Conservation (phyloP, 2,329 filamentous ascomycete species). For the Fusarium pseudoanthophilum region DNA sequence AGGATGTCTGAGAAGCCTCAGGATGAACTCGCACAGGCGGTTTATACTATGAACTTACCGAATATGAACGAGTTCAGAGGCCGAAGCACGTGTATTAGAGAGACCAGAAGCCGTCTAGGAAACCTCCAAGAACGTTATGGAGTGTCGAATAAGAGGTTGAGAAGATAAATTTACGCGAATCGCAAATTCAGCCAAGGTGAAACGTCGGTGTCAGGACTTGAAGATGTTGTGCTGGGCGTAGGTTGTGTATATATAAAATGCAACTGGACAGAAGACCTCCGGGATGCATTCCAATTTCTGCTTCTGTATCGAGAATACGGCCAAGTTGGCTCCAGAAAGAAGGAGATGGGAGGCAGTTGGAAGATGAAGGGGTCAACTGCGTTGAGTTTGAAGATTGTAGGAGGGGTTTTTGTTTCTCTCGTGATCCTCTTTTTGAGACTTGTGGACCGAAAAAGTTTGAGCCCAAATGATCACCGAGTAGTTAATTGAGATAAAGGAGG, state of each 20-base stretch:
- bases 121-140: constrained; percentile 13
- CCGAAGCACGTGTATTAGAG: constrained; percentile 8
- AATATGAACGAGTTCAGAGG: constrained; percentile 1
- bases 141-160: constrained; percentile 10
- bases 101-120: constrained; percentile 8
- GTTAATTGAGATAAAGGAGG: neutral
- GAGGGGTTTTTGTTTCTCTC: constrained; percentile 34
- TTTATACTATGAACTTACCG: constrained; percentile 24
- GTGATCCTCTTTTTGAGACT: constrained; percentile 1
- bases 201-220: constrained; percentile 10
- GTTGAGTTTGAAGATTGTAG: constrained; percentile 26
- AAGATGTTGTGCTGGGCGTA: neutral
- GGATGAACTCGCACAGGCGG: constrained; percentile 4
- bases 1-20: constrained; percentile 5
- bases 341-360: constrained; percentile 21
- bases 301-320: neutral
- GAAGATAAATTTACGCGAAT: constrained; percentile 18
- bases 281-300: constrained; percentile 2
- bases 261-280: neutral
- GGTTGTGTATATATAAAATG: neutral
- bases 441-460: constrained; percentile 1
- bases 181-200: neutral
- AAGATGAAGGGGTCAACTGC: constrained; percentile 29
- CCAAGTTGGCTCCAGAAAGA: constrained; percentile 4
- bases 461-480: neutral